phyloP scores from a whole-genome alignment of 208 protist species.

The Leishmania tropica region DNA sequence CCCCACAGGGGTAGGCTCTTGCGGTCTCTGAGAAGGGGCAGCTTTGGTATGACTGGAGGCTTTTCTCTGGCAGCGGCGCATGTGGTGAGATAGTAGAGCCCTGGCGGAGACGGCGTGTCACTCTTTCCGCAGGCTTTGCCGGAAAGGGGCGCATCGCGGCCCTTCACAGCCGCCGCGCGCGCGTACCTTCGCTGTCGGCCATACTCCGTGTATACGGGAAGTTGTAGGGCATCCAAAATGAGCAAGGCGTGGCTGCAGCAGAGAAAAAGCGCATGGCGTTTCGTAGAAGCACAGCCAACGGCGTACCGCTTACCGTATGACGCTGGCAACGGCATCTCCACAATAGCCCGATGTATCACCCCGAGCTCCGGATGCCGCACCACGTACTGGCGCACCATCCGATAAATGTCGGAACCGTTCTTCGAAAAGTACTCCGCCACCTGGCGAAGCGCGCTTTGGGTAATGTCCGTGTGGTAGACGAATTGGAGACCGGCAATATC shows the following conservation, averaged over 20 bases:
- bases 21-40: constrained; percentile 13
- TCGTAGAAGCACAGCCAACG: constrained; percentile 66
- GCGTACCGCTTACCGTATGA: constrained; percentile 60
- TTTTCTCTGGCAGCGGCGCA: constrained; percentile 15
- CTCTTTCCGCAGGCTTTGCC: constrained; percentile 26
- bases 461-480: constrained; percentile 58
- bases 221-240: constrained; percentile 58
- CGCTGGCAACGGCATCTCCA: constrained; percentile 64
- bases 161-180: constrained; percentile 25
- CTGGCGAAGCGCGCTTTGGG: constrained; percentile 6
- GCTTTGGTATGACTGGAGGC: constrained; percentile 20
- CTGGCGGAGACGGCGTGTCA: constrained; percentile 58
- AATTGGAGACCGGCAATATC: constrained; percentile 53
- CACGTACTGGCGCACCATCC: constrained; percentile 73
- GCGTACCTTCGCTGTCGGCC: constrained; percentile 49
- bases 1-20: constrained; percentile 10
- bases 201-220: constrained; percentile 55
- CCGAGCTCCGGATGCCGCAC: constrained; percentile 44
- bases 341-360: constrained; percentile 71
- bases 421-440: constrained; percentile 36
- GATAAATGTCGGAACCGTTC: constrained; percentile 55
- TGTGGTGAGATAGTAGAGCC: constrained; percentile 44
- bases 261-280: constrained; percentile 51
- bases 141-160: constrained; percentile 28
- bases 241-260: constrained; percentile 66